phyloP scores from a whole-genome alignment of 164 flowering plant genomes.

The Piper betle region DNA sequence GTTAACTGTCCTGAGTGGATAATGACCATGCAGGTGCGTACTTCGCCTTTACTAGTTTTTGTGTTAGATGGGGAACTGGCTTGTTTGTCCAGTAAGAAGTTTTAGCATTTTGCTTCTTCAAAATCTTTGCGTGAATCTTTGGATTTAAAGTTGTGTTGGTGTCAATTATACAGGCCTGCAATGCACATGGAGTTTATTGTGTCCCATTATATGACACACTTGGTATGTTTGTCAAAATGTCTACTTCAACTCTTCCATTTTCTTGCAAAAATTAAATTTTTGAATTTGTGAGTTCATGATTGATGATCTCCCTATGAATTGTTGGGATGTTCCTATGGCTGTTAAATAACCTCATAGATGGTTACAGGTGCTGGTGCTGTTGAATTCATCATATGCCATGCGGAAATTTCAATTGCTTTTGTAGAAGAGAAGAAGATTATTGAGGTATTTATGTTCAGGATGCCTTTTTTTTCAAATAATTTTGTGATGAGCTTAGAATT shows the following conservation, averaged over 20 bases:
- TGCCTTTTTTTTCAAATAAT: background rate
- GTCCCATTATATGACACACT: conserved; percentile 94
- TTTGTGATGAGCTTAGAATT: background rate
- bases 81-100: background rate
- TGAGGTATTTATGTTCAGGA: conserved; percentile 39
- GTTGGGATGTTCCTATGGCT: too few species aligned
- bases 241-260: background rate
- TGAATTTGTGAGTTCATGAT: background rate
- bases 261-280: too few species aligned
- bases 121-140: background rate
- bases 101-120: background rate
- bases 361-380: conserved; percentile 91
- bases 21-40: conserved; percentile 82
- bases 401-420: conserved; percentile 78
- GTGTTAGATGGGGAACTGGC: background rate
- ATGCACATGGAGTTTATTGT: conserved; percentile 90
- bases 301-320: background rate
- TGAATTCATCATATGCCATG: conserved; percentile 75
- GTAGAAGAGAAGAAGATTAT: conserved; percentile 73
- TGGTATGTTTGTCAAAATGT: conserved; percentile 34
- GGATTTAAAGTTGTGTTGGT: conserved; percentile 2
- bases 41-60: background rate
- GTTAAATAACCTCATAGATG: background rate
- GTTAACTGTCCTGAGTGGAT: conserved; percentile 83
- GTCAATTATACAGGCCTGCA: conserved; percentile 72